Evolutionary conservation across 1,284 basidiomycete species (phyloP).

Genomic region (Trametes sp.): DNA sequence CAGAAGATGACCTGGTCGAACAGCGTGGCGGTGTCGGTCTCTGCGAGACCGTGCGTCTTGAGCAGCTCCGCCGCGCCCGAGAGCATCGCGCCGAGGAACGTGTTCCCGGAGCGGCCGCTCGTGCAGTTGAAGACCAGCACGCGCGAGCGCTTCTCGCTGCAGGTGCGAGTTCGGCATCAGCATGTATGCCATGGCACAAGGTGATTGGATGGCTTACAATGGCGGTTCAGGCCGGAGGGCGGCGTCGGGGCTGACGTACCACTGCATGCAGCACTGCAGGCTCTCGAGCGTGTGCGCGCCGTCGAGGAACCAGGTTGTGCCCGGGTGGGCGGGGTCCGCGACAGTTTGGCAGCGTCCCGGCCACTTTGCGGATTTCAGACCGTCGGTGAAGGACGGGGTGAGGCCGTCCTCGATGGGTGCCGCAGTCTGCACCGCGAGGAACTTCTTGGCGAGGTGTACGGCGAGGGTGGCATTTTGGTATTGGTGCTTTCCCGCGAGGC

Average conservation of each 20-base stretch:
- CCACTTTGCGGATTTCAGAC: conserved; percentile 82
- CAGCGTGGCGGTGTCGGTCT: conserved; percentile 51
- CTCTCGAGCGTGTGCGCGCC: conserved; percentile 97
- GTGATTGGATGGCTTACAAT: conserved; percentile 23
- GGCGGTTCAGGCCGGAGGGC: conserved; percentile 46
- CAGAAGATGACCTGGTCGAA: conserved; percentile 94
- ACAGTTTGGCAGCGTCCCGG: conserved; percentile 97
- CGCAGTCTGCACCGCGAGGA: conserved; percentile 59
- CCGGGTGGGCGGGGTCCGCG: conserved; percentile 56
- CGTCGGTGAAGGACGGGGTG: conserved; percentile 62
- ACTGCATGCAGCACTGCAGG: conserved; percentile 85
- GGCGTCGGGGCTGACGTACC: conserved; percentile 74
- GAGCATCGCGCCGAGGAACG: conserved; percentile 74
- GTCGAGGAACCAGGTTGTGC: conserved; percentile 89
- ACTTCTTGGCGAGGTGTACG: conserved; percentile 75
- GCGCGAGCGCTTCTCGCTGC: conserved; percentile 44
- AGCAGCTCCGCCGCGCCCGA: conserved; percentile 56
- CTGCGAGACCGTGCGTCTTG: conserved; percentile 46
- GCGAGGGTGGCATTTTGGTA: conserved; percentile 91
- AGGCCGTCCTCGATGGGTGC: conserved; percentile 47
- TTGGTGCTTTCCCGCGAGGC: conserved; percentile 92
- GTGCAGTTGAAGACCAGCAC: conserved; percentile 97
- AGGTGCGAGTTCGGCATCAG: neutral
- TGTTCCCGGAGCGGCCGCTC: conserved; percentile 81
- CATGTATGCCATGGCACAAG: neutral